These are phyloP conservation scores for Chlorophyllum brunneum DNA, from an alignment of 768 basidiomycete species.

Conservation along the genomic window DNA sequence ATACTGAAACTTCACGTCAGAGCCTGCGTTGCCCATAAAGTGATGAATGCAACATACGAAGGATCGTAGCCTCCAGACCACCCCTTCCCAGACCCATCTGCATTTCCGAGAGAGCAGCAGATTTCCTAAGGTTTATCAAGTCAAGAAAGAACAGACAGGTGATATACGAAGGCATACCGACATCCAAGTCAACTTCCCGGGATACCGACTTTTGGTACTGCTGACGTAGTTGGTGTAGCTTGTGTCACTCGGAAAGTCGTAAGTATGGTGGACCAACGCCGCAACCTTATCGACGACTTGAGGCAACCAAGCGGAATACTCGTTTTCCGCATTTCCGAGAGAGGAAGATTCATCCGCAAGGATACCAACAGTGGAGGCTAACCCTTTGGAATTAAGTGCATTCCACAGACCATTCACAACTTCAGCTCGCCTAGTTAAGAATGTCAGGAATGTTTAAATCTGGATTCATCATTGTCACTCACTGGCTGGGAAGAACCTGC, in stretches of 20 bases:
- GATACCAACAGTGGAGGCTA: slow-evolving; percentile 31
- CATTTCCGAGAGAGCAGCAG: slow-evolving; percentile 32
- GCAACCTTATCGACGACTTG: slow-evolving; percentile 31
- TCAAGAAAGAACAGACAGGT: neutral
- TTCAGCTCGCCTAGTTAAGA: slow-evolving; percentile 29
- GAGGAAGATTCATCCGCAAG: slow-evolving; percentile 38
- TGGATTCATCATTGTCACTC: slow-evolving; percentile 8
- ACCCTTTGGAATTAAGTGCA: slow-evolving; percentile 26
- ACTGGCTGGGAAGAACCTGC: slow-evolving; percentile 37
- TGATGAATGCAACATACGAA: slow-evolving; percentile 18
- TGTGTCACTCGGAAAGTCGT: slow-evolving; percentile 39
- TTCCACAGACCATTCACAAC: slow-evolving; percentile 34
- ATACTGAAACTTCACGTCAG: slow-evolving; percentile 19
- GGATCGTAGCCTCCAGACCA: slow-evolving; percentile 34
- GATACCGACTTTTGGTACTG: slow-evolving; percentile 22
- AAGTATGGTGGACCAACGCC: slow-evolving; percentile 41
- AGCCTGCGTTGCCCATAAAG: neutral
- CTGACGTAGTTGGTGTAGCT: slow-evolving; percentile 28
- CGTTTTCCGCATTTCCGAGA: slow-evolving; percentile 25
- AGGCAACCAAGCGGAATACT: slow-evolving; percentile 32
- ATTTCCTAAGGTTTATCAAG: slow-evolving; percentile 24
- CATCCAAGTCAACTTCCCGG: slow-evolving; percentile 35
- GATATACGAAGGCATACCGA: slow-evolving; percentile 25
- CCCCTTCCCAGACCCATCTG: slow-evolving; percentile 30
- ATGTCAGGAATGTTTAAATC: neutral